A percentile compares a stretch with the other conserved stretches of the same genome.
These are phyloP conservation scores for Metschnikowia santaceciliae DNA, from an alignment of 805 yeast genomes.

Conservation along the genomic window DNA sequence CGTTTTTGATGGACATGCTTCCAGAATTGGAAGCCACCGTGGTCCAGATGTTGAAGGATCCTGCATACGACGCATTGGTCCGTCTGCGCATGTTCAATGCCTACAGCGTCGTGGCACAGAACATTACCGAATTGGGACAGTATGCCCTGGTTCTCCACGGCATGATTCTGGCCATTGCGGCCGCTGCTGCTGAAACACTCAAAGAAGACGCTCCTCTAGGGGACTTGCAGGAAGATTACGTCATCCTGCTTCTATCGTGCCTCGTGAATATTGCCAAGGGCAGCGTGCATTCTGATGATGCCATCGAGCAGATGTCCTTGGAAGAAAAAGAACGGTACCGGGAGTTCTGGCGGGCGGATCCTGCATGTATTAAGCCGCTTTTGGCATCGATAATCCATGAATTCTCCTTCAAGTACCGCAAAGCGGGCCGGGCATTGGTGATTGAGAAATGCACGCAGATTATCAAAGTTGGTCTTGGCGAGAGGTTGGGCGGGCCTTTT, in stretches of 20 bases:
- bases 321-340: constrained; percentile 24
- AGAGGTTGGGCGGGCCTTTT: constrained; percentile 63
- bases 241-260: constrained; percentile 56
- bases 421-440: constrained; percentile 43
- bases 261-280: constrained; percentile 72
- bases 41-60: constrained; percentile 42
- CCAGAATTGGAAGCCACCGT: constrained; percentile 48
- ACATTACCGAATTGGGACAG: constrained; percentile 42
- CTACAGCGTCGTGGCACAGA: constrained; percentile 58
- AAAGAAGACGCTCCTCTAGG: constrained; percentile 11
- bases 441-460: constrained; percentile 63
- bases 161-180: constrained; percentile 20
- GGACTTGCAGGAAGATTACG: constrained; percentile 39
- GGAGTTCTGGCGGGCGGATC: constrained; percentile 49
- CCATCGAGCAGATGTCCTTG: constrained; percentile 35
- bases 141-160: constrained; percentile 22
- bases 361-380: constrained; percentile 39
- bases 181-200: constrained; percentile 10
- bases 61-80: constrained; percentile 39
- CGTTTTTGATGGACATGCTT: constrained; percentile 36
- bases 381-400: constrained; percentile 39
- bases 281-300: constrained; percentile 53
- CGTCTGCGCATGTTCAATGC: constrained; percentile 61
- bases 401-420: constrained; percentile 38
- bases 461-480: constrained; percentile 61